phyloP scores from a whole-genome alignment of 1,284 basidiomycete genomes.

The Heterobasidion parviporum region DNA sequence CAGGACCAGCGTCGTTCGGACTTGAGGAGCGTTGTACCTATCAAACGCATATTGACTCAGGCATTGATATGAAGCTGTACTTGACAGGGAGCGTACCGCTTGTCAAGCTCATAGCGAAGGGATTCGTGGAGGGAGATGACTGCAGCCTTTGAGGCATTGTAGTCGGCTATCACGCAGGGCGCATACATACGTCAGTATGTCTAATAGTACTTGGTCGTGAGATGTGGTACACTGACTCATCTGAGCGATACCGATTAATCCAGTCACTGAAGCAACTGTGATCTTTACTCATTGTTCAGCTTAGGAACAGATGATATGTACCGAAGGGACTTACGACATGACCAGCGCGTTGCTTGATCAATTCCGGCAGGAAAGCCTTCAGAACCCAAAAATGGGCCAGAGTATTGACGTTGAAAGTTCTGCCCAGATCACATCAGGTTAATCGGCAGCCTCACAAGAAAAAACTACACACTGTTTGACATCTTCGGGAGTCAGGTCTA shows the following conservation, averaged over 20 bases:
- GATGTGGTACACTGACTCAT: conserved; percentile 53
- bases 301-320: not conserved
- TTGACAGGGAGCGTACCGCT: conserved; percentile 31
- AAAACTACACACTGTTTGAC: conserved; percentile 59
- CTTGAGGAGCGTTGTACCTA: conserved; percentile 63
- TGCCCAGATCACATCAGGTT: conserved; percentile 21
- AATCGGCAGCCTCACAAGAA: conserved; percentile 4
- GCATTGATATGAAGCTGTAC: conserved; percentile 4
- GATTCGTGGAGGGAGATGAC: conserved; percentile 70
- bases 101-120: conserved; percentile 78
- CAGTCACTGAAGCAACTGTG: conserved; percentile 76
- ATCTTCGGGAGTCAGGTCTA: conserved; percentile 74
- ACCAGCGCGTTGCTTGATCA: conserved; percentile 72
- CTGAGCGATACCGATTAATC: conserved; percentile 67
- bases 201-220: not conserved
- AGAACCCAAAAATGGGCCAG: conserved; percentile 86
- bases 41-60: not conserved
- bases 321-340: conserved; percentile 63
- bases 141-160: conserved; percentile 84
- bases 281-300: conserved; percentile 35
- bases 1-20: conserved; percentile 77
- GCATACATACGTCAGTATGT: conserved; percentile 2
- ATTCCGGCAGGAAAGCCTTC: conserved; percentile 88
- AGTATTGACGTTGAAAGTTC: conserved; percentile 87
- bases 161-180: conserved; percentile 56